Evolutionary conservation across 441 rosid species (phyloP).

Genomic region (Mallotus japonicus): DNA sequence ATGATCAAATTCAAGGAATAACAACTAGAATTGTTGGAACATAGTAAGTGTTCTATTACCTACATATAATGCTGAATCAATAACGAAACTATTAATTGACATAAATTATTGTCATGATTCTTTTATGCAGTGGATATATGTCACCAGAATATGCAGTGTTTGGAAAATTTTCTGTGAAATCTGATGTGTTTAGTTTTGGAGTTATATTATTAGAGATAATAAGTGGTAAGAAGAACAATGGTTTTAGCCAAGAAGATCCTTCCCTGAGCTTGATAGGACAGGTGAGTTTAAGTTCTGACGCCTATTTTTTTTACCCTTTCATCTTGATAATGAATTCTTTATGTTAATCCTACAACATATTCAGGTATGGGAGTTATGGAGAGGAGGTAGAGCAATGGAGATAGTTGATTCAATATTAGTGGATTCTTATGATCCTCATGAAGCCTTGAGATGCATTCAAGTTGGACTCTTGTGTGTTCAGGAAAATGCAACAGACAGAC

Average conservation of each 20-base stretch:
- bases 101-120: not conserved
- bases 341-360: not conserved
- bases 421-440: no score
- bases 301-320: no score
- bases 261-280: slow-evolving; percentile 29
- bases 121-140: slow-evolving; percentile 38
- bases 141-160: slow-evolving; percentile 43
- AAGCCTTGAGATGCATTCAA: no score
- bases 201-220: slow-evolving; percentile 31
- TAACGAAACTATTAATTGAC: not conserved
- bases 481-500: no score
- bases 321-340: not conserved
- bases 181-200: slow-evolving; percentile 41
- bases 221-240: slow-evolving; percentile 31
- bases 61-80: not conserved
- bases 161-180: slow-evolving; percentile 35
- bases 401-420: slow-evolving; percentile 30
- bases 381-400: slow-evolving; percentile 26
- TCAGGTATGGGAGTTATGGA: slow-evolving; percentile 47
- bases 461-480: no score
- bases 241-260: slow-evolving; percentile 11
- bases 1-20: not conserved
- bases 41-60: not conserved
- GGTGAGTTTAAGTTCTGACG: slow-evolving; percentile 21
- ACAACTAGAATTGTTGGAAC: slow-evolving; percentile 13